phyloP scores from a whole-genome alignment of 306 rosid genomes.

The Trifolium dubium region DNA sequence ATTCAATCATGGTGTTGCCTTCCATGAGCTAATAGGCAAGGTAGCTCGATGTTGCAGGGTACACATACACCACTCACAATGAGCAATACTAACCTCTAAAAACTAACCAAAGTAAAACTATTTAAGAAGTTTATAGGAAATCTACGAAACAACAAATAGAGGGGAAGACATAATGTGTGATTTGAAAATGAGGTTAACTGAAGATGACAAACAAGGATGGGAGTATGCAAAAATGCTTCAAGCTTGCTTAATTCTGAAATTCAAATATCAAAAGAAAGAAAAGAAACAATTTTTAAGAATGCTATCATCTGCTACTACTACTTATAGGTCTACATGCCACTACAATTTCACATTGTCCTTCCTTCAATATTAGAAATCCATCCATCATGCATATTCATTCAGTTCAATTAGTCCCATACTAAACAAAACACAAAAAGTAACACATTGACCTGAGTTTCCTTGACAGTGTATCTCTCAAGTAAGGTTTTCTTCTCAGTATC shows the following conservation, averaged over 20 bases:
- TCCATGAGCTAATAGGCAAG: background rate
- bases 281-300: background rate
- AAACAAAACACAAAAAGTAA: background rate
- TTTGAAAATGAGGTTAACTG: background rate
- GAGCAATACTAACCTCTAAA: background rate
- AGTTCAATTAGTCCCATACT: background rate
- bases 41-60: background rate
- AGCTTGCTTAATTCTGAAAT: background rate
- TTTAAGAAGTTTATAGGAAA: background rate
- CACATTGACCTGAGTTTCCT: conserved; percentile 75
- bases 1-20: background rate
- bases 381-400: background rate
- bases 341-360: background rate
- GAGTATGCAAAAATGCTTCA: background rate
- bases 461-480: conserved; percentile 81
- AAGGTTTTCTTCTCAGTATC: conserved; percentile 76
- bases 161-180: background rate
- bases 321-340: too few relatives aligned
- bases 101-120: background rate
- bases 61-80: background rate
- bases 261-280: background rate
- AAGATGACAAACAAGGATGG: too few relatives aligned
- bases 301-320: background rate
- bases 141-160: background rate
- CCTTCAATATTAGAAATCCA: background rate